These are phyloP conservation scores for Asterionellopsis glacialis DNA, from an alignment of 108 stramenopile species.

Conservation along the genomic window DNA sequence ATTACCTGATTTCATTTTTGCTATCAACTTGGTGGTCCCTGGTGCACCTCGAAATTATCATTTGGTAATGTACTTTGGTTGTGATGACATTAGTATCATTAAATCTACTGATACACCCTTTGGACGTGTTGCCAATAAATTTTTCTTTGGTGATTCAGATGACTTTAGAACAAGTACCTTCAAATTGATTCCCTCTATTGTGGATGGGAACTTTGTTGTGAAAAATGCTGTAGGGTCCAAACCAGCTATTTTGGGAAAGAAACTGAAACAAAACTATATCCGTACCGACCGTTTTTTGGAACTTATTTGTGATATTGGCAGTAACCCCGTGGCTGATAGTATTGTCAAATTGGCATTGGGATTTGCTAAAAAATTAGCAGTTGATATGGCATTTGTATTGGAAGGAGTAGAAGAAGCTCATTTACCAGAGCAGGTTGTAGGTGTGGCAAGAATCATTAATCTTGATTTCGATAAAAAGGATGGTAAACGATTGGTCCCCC, in stretches of 20 bases:
- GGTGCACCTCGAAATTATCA: constrained; percentile 71
- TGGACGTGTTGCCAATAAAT: constrained; percentile 62
- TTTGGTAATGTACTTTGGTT: constrained; percentile 79
- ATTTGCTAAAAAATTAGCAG: constrained; percentile 76
- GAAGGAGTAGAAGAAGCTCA: constrained; percentile 77
- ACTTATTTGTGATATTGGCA: constrained; percentile 85
- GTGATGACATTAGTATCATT: constrained; percentile 72
- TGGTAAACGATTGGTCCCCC: background rate
- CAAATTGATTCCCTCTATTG: constrained; percentile 90
- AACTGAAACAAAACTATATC: constrained; percentile 69
- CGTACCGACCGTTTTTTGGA: constrained; percentile 84
- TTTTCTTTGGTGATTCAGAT: constrained; percentile 76
- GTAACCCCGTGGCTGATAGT: constrained; percentile 62
- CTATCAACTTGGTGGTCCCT: constrained; percentile 72
- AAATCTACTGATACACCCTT: constrained; percentile 64
- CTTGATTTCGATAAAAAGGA: constrained; percentile 1
- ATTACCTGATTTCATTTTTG: constrained; percentile 74
- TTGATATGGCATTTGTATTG: constrained; percentile 88
- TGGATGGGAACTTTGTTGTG: constrained; percentile 92
- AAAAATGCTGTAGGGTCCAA: constrained; percentile 87
- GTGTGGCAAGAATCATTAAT: constrained; percentile 42
- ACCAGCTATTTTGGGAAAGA: constrained; percentile 92
- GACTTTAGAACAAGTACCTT: constrained; percentile 78
- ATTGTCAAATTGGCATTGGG: constrained; percentile 83
- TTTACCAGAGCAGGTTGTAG: constrained; percentile 86